Conservation (phyloP, 441 rosid genomes). For the Geranium incanum region DNA sequence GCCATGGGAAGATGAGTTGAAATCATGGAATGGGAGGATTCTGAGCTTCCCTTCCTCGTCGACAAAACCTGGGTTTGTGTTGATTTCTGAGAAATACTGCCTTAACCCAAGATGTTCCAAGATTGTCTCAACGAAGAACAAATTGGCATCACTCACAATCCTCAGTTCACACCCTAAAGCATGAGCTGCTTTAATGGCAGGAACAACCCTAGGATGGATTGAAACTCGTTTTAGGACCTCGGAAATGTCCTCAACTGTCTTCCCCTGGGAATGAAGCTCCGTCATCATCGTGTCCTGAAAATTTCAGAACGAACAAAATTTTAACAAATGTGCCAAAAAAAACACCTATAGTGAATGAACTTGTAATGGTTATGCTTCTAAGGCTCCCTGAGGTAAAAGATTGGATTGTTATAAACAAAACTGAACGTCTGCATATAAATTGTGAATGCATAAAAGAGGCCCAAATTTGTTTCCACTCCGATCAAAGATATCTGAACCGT, state of each 20-base stretch:
- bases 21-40: constrained; percentile 30
- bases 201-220: constrained; percentile 34
- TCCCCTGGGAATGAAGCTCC: constrained; percentile 70
- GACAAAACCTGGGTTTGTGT: constrained; percentile 33
- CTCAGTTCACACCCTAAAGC: constrained; percentile 66
- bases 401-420: too few relatives aligned
- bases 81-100: constrained; percentile 34
- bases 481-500: too few relatives aligned
- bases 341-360: too few relatives aligned
- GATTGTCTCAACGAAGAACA: constrained; percentile 35
- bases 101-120: constrained; percentile 29
- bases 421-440: too few relatives aligned
- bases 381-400: too few relatives aligned
- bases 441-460: too few relatives aligned
- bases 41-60: constrained; percentile 29
- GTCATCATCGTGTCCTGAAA: constrained; percentile 78
- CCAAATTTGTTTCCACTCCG: too few relatives aligned
- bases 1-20: constrained; percentile 22
- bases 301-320: not conserved
- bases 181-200: constrained; percentile 51
- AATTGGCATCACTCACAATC: constrained; percentile 43
- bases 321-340: too few relatives aligned
- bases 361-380: too few relatives aligned
- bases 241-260: constrained; percentile 46
- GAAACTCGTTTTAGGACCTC: constrained; percentile 48